Evolutionary conservation across 805 yeast species (phyloP), one percentile per base, ranked within the genome.

Genomic region (Candida yuanshanica): DNA sequence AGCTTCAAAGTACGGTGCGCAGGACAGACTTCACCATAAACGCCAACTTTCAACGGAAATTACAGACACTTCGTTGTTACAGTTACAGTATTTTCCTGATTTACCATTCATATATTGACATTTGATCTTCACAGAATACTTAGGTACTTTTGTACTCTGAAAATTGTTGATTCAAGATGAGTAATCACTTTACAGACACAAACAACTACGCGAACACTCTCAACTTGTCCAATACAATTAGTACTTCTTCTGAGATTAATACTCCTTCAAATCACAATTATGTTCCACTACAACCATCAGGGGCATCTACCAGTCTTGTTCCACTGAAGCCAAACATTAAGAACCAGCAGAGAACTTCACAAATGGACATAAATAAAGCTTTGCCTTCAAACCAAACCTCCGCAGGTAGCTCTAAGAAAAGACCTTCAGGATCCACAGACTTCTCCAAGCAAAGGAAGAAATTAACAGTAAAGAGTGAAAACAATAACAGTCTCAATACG

Each of bases 171-270:
- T 22, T 6, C n/a, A 33, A 34, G 39, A 54, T 56, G 60, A 56
- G 59, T 33, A 56, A 55, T 33, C 46, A 56, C 46, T 56, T 56
- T 48, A 55, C 60, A 7, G 60, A 56, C 33, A 56, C 60, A 4
- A 55, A 45, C 35, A 51, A 39, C 41, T 56, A 53, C 33, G 60
- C 55, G 11, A 45, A 38, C 31, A 42, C 51, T 35, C 44, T 55
- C 36, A 46, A 50, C 32, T 22, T 51, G 37, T 18, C 21, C 25
- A 46, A 32, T 23, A 21, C n/a, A 18, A 32, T 21, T 17, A 21
- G 27, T 20, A n/a, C 20, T 25, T 7, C 33, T 27, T 34, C 33
- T 33, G 20, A 24, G 37, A 33, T 35, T 37, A n/a, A 17, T 25
- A 35, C 23, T 10, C n/a, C 37, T 7, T 12, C 22, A 33, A 38